phyloP scores from a whole-genome alignment of 2,329 filamentous ascomycete genomes.

The Calonectria pauciramosa region DNA sequence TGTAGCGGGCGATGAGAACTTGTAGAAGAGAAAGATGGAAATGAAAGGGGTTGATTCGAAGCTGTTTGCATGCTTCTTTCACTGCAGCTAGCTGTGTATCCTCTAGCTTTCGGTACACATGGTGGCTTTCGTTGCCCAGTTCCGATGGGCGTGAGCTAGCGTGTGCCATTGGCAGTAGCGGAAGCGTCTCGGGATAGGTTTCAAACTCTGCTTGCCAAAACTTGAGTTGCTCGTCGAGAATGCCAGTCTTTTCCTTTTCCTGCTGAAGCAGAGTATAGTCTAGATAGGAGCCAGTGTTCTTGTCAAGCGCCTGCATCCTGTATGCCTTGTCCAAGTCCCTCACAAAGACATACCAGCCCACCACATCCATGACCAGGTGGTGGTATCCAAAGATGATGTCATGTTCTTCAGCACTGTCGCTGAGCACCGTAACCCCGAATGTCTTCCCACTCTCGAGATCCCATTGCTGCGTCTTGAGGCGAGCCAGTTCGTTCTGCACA shows the following conservation, averaged over 20 bases:
- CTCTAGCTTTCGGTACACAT: conserved; percentile 15
- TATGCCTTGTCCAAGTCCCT: conserved; percentile 60
- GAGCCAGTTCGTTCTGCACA: conserved; percentile 44
- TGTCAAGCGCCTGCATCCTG: conserved; percentile 39
- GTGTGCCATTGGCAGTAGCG: conserved; percentile 17
- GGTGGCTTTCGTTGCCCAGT: conserved; percentile 16
- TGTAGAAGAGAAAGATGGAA: conserved; percentile 60
- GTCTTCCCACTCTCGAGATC: conserved; percentile 54
- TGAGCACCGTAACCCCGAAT: conserved; percentile 52
- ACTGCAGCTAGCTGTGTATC: conserved; percentile 12
- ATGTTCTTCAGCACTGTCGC: conserved; percentile 49
- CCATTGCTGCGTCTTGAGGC: conserved; percentile 49
- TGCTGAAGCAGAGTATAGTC: conserved; percentile 53
- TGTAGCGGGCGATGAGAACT: conserved; percentile 44
- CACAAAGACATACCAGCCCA: conserved; percentile 60
- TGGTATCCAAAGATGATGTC: conserved; percentile 61
- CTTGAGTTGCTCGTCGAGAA: conserved; percentile 20
- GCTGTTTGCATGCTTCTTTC: conserved; percentile 31
- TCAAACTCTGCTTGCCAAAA: conserved; percentile 30
- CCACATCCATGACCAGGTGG: conserved; percentile 66
- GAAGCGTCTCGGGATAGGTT: conserved; percentile 27
- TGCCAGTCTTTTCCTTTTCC: conserved; percentile 34
- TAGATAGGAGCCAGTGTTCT: conserved; percentile 49
- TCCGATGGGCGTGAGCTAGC: conserved; percentile 1
- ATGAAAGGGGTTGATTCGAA: conserved; percentile 55